Base-by-base conservation (phyloP, 805 yeast species). In the Naumovozyma dairenensis region DNA sequence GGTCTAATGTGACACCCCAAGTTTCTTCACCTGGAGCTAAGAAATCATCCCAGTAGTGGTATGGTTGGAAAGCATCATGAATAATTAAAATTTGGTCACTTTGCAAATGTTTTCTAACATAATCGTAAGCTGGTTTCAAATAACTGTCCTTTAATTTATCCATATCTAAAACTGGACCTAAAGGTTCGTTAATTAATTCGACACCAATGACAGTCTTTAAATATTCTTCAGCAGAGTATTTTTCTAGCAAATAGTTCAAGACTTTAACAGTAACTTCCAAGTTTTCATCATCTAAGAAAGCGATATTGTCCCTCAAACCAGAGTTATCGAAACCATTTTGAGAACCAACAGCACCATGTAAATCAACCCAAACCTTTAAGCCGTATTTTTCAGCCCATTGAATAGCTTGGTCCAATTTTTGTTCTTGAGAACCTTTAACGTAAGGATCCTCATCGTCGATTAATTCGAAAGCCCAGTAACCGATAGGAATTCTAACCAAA, bases 281-380 rank as follows among this genome's bases (percentile, higher is more conserved):
- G 50, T 79, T 77, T 14, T 47, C 53, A 37, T 68, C 65, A 21
- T 64, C 67, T 29, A 67, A 52, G 74, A 81, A 85, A 3, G 57
- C 57, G 31, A 66, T 51, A 2, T 48, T 25, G 52, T 80, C 96
- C 49, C 94, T 71, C 42, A 72, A 62, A 18, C 97, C 97, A 6
- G 94, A 83, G 65, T 87, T 87, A 59, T 87, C 97, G 51, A 85
- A 89, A 10, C 96, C 96, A 55, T 87, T 87, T 59, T 87, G 97
- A 16, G 94, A 81, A 16, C 96, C 96, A 21, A 95, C 93, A n/a
- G 81, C 94, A 42, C 96, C 96, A 55, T 87, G 97, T 50, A 87
- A 60, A 57, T 89, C 96, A 28, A 87, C 69, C 96, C 95, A 85
- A 16, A 75, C 94, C 52, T 77, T 77, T 42, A 87, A 52, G 26